phyloP scores from a whole-genome alignment of 2,329 filamentous ascomycete genomes.

The Epichloe elymi region DNA sequence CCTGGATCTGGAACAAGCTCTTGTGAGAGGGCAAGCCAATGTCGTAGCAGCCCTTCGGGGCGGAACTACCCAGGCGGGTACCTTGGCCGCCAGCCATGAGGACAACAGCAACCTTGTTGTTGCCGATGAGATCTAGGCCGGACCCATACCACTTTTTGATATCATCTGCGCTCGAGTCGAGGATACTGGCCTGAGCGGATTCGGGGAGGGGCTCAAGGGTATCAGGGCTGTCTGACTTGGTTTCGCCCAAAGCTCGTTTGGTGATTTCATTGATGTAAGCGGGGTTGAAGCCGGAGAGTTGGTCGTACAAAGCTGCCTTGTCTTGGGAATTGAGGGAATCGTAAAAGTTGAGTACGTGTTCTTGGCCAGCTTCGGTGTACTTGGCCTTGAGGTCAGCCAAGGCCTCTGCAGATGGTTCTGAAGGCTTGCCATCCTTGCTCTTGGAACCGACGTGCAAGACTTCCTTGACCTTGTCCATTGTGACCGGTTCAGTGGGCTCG shows the following conservation, averaged over 20 bases:
- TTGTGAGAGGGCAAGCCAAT: slow-evolving; percentile 89
- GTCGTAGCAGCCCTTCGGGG: slow-evolving; percentile 93
- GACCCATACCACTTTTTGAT: slow-evolving; percentile 74
- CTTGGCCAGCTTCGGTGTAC: slow-evolving; percentile 64
- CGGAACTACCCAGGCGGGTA: slow-evolving; percentile 85
- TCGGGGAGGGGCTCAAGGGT: slow-evolving; percentile 78
- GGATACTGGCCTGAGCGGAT: slow-evolving; percentile 73
- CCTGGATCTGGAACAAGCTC: slow-evolving; percentile 95
- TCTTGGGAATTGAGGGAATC: slow-evolving; percentile 62
- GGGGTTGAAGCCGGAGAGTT: slow-evolving; percentile 73
- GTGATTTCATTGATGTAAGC: slow-evolving; percentile 78
- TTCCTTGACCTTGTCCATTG: slow-evolving; percentile 32
- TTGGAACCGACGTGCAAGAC: slow-evolving; percentile 24
- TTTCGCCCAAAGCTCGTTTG: slow-evolving; percentile 67
- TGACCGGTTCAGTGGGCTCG: slow-evolving; percentile 7
- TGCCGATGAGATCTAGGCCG: slow-evolving; percentile 65
- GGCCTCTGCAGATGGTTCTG: slow-evolving; percentile 50
- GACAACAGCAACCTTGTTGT: slow-evolving; percentile 72
- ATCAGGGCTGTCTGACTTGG: slow-evolving; percentile 43
- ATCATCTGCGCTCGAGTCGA: slow-evolving; percentile 71
- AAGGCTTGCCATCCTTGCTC: slow-evolving; percentile 19
- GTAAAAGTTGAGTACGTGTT: slow-evolving; percentile 70
- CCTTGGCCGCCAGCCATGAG: slow-evolving; percentile 97
- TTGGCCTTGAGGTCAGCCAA: slow-evolving; percentile 57
- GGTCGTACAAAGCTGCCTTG: slow-evolving; percentile 66